phyloP scores from a whole-genome alignment of 208 protist genomes.

The Leishmania mexicana region DNA sequence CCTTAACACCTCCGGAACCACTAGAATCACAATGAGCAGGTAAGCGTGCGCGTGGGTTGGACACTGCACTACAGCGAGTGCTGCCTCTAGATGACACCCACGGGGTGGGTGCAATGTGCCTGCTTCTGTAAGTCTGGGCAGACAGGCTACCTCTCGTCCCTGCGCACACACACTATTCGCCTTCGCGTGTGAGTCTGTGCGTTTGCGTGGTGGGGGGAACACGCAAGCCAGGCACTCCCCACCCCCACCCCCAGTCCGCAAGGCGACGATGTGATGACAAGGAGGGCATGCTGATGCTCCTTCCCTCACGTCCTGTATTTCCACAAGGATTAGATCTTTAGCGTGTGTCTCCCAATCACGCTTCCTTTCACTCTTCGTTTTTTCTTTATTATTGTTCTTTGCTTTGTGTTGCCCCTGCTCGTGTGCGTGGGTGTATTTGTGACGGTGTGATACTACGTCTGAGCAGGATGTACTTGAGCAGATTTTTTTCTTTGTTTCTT shows the following conservation, averaged over 20 bases:
- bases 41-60: not conserved
- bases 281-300: too few relatives aligned
- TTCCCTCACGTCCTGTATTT: not conserved
- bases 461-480: conserved; percentile 1
- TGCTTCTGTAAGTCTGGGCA: not conserved
- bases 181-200: not conserved
- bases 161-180: not conserved
- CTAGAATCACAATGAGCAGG: not conserved
- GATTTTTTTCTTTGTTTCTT: not conserved
- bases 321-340: not conserved
- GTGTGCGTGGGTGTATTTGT: not conserved
- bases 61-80: not conserved
- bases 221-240: not conserved
- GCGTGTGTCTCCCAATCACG: not conserved
- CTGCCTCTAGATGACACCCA: not conserved
- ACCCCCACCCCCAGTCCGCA: not conserved
- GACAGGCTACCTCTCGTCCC: not conserved
- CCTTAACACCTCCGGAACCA: not conserved
- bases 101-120: not conserved
- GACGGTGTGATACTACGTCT: not conserved
- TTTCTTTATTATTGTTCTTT: not conserved
- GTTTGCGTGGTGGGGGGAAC: not conserved
- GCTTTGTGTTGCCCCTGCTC: not conserved
- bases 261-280: not conserved
- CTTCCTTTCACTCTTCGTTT: not conserved